phyloP scores from a whole-genome alignment of 768 basidiomycete genomes.

The Glaciozyma martinii region DNA sequence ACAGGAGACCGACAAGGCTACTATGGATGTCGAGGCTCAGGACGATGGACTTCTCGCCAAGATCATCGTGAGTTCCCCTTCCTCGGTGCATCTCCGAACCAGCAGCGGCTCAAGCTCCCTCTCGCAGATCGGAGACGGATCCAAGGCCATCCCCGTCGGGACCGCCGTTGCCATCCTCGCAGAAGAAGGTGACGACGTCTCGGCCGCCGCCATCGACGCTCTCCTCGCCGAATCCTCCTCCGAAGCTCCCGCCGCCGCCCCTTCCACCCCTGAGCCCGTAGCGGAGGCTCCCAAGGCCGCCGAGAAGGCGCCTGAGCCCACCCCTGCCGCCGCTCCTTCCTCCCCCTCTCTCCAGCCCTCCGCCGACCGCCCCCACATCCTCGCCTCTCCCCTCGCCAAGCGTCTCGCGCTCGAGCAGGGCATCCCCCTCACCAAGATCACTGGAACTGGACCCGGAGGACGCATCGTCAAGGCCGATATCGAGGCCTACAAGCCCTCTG shows the following conservation, averaged over 20 bases:
- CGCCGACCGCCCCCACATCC: constrained; percentile 63
- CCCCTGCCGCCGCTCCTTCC: constrained; percentile 34
- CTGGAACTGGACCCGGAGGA: constrained; percentile 87
- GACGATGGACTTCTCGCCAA: constrained; percentile 95
- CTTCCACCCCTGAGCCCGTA: constrained; percentile 32
- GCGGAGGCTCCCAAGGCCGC: constrained; percentile 45
- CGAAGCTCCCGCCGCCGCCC: constrained; percentile 18
- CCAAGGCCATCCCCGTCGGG: constrained; percentile 81
- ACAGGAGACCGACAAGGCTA: constrained; percentile 98
- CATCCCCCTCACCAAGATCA: constrained; percentile 77
- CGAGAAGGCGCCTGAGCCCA: constrained; percentile 37
- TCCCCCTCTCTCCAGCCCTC: constrained; percentile 26
- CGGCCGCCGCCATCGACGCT: constrained; percentile 54
- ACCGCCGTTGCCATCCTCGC: constrained; percentile 80
- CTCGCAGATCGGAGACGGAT: constrained; percentile 65
- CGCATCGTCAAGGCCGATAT: constrained; percentile 92
- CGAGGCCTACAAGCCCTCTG: constrained; percentile 67
- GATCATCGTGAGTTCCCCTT: constrained; percentile 68
- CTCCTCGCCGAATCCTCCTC: constrained; percentile 39
- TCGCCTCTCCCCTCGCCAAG: constrained; percentile 91
- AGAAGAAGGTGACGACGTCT: constrained; percentile 91
- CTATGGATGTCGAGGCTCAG: constrained; percentile 98
- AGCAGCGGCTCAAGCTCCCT: not conserved
- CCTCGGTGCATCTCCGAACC: not conserved
- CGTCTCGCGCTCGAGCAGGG: constrained; percentile 92